Evolutionary conservation across 148 eudicot genomes (phyloP).

Genomic region (Camellia japonica): DNA sequence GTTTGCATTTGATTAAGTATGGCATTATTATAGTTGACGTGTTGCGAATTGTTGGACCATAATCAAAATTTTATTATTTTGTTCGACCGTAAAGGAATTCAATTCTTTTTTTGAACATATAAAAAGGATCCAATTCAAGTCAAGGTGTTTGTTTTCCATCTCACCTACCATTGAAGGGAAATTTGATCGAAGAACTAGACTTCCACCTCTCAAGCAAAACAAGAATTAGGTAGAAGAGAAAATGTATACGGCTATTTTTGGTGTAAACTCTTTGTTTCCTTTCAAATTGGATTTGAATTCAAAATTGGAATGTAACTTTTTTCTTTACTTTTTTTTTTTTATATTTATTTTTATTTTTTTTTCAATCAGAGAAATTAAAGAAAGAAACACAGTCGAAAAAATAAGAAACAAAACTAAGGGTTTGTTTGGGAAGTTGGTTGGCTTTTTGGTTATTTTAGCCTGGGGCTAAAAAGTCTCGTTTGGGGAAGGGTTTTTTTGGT

Average conservation of each 20-base stretch:
- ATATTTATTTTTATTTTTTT: too few species aligned
- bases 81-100: not conserved
- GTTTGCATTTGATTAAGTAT: not conserved
- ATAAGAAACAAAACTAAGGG: too few species aligned
- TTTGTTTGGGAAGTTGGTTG: too few species aligned
- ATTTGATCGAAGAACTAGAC: not conserved
- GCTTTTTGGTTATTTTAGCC: too few species aligned
- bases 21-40: not conserved
- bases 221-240: not conserved
- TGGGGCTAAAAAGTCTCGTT: too few species aligned
- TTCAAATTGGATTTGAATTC: not conserved
- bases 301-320: not conserved
- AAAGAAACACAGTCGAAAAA: too few species aligned
- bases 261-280: too few species aligned
- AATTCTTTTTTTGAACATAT: not conserved
- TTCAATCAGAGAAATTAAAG: too few species aligned
- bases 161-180: slow-evolving; percentile 14
- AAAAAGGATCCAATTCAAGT: not conserved
- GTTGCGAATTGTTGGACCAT: not conserved
- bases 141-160: slow-evolving; percentile 8
- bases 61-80: too few species aligned
- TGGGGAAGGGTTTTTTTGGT: too few species aligned
- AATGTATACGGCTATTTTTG: not conserved
- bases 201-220: not conserved
- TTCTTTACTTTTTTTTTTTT: too few species aligned